These are phyloP conservation scores for Anisodus tanguticus DNA, from an alignment of 257 asterid genomes.

Conservation along the genomic window DNA sequence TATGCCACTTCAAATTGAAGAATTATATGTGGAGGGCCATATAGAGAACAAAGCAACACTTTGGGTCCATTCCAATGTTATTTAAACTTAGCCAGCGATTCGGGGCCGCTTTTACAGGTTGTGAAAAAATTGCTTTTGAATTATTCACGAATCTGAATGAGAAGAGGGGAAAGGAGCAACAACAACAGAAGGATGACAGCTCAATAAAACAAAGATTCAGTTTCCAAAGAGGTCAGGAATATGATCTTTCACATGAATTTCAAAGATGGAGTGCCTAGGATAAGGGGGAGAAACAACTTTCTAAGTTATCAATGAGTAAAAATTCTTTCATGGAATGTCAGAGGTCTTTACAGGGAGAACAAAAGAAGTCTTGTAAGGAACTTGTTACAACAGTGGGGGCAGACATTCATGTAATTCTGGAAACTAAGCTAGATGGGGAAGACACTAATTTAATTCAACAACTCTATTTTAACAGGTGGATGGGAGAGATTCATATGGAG, in stretches of 20 bases:
- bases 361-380: not conserved
- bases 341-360: too few species aligned
- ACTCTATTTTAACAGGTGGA: not conserved
- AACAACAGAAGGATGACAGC: not conserved
- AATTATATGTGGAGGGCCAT: not conserved
- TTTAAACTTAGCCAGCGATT: too few species aligned
- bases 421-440: not conserved
- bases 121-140: not conserved
- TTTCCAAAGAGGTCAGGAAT: too few species aligned
- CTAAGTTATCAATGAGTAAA: too few species aligned
- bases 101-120: too few species aligned
- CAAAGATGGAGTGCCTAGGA: too few species aligned
- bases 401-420: not conserved
- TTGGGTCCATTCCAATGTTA: not conserved
- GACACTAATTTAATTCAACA: not conserved
- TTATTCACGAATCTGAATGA: not conserved
- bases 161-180: not conserved
- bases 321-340: too few species aligned
- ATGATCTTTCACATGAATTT: too few species aligned
- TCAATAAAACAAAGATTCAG: not conserved
- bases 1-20: not conserved
- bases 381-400: not conserved
- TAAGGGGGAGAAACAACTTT: too few species aligned
- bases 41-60: not conserved
- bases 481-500: too few species aligned